phyloP scores from a whole-genome alignment of 2,329 filamentous ascomycete genomes.

The Talaromyces sp. region DNA sequence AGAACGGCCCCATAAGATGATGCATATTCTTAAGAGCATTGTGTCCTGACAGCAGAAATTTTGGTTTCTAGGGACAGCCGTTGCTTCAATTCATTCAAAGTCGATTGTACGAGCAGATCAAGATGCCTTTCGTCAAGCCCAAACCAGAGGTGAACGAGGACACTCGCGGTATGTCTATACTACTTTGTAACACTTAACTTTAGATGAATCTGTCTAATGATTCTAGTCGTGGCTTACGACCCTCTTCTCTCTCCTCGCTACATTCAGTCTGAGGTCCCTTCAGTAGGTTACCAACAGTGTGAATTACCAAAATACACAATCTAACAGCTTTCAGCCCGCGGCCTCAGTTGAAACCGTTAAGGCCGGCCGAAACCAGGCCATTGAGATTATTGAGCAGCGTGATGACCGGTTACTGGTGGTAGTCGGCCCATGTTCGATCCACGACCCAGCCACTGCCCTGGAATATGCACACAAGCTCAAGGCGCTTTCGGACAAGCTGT shows the following conservation, averaged over 20 bases:
- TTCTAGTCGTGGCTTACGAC: constrained; percentile 81
- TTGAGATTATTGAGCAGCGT: constrained; percentile 66
- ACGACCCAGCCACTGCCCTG: constrained; percentile 81
- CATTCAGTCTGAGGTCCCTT: constrained; percentile 77
- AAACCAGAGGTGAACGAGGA: constrained; percentile 39
- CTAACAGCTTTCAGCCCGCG: constrained; percentile 24
- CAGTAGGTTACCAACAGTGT: too few relatives aligned
- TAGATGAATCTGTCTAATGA: neutral
- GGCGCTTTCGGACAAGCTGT: constrained; percentile 69
- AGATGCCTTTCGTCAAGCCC: constrained; percentile 36
- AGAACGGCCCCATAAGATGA: neutral
- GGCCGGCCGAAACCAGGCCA: constrained; percentile 49
- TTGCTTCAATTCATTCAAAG: neutral
- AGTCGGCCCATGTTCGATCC: constrained; percentile 93
- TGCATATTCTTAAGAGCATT: neutral
- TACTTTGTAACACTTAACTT: too few relatives aligned
- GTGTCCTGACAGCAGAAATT: neutral
- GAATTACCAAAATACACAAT: too few relatives aligned
- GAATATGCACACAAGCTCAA: constrained; percentile 83
- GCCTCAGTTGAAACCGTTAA: constrained; percentile 37
- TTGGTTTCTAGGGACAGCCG: neutral
- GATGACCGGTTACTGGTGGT: constrained; percentile 89
- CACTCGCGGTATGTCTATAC: constrained; percentile 34
- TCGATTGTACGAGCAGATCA: constrained; percentile 4
- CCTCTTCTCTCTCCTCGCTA: constrained; percentile 84